phyloP scores from a whole-genome alignment of 2,329 filamentous ascomycete species.

The Apiospora phragmitis region DNA sequence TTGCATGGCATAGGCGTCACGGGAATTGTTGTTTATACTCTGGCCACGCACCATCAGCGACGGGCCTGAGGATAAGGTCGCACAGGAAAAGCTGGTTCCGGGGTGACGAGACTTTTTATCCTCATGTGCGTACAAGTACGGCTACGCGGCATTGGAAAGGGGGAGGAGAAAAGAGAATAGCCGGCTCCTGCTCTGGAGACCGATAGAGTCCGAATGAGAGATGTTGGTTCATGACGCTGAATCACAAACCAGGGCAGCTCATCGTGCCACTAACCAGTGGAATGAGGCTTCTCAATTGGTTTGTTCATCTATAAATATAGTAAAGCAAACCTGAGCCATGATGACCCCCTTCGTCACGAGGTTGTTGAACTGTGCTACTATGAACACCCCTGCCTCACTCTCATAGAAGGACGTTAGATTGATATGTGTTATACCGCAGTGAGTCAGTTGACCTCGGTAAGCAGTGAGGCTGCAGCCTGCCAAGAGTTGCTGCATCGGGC shows the following conservation, averaged over 20 bases:
- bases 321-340: not conserved
- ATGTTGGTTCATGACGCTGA: slow-evolving; percentile 7
- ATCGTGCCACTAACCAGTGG: not conserved
- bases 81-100: slow-evolving; percentile 17
- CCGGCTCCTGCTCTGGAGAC: slow-evolving; percentile 8
- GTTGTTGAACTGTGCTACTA: not conserved
- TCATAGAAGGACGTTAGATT: not conserved
- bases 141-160: not conserved
- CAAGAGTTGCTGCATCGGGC: slow-evolving; percentile 25
- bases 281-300: slow-evolving; percentile 3
- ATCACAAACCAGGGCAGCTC: slow-evolving; percentile 1
- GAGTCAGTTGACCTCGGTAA: not conserved
- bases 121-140: slow-evolving; percentile 9
- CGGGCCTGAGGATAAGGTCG: slow-evolving; percentile 20
- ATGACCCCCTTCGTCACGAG: not conserved
- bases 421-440: not conserved
- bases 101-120: slow-evolving; percentile 13
- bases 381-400: not conserved
- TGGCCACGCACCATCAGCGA: slow-evolving; percentile 18
- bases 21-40: slow-evolving; percentile 22
- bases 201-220: slow-evolving; percentile 4
- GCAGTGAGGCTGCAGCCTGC: slow-evolving; percentile 27
- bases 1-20: slow-evolving; percentile 42
- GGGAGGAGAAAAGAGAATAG: not conserved
- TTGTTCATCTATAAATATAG: slow-evolving; percentile 6